Percentiles rank a stretch among this genome's conserved stretches.
Conservation (phyloP, 2,329 filamentous ascomycete genomes). For the Hypoxylon sp. region DNA sequence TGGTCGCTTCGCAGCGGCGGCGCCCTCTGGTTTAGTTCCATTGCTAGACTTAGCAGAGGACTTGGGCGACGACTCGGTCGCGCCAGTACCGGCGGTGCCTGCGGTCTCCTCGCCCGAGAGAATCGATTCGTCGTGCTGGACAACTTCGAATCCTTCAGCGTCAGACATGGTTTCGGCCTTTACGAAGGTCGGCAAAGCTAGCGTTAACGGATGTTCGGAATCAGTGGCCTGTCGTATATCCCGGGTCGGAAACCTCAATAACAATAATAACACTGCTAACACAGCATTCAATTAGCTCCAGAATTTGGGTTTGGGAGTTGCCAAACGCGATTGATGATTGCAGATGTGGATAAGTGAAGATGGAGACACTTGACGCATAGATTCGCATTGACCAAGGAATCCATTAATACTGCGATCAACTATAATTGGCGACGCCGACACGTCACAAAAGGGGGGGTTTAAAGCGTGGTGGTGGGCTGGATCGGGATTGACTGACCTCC, state of each 20-base stretch:
- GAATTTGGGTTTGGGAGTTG: constrained; percentile 11
- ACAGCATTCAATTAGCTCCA: constrained; percentile 35
- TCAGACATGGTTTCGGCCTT: constrained; percentile 59
- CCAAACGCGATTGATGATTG: constrained; percentile 26
- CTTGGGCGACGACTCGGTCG: constrained; percentile 49
- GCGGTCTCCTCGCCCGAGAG: constrained; percentile 53
- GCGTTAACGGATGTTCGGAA: constrained; percentile 22
- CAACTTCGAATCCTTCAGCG: constrained; percentile 60
- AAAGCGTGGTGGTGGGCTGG: constrained; percentile 41
- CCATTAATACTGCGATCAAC: constrained; percentile 39
- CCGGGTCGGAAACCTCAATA: constrained; percentile 31
- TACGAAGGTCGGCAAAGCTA: constrained; percentile 9
- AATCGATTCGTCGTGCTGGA: constrained; percentile 59
- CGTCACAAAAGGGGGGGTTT: constrained; percentile 50
- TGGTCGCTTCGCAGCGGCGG: constrained; percentile 55
- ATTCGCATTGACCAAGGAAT: constrained; percentile 43
- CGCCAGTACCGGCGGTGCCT: constrained; percentile 47
- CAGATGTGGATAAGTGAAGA: constrained; percentile 24
- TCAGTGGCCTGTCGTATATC: constrained; percentile 25
- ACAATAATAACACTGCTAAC: constrained; percentile 31
- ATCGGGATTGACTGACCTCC: constrained; percentile 49
- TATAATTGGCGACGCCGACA: constrained; percentile 48
- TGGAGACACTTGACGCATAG: constrained; percentile 31
- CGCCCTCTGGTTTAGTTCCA: constrained; percentile 52
- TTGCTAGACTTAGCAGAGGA: constrained; percentile 49